phyloP scores from a whole-genome alignment of 2,329 filamentous ascomycete species.

The Neocucurbitaria cava region DNA sequence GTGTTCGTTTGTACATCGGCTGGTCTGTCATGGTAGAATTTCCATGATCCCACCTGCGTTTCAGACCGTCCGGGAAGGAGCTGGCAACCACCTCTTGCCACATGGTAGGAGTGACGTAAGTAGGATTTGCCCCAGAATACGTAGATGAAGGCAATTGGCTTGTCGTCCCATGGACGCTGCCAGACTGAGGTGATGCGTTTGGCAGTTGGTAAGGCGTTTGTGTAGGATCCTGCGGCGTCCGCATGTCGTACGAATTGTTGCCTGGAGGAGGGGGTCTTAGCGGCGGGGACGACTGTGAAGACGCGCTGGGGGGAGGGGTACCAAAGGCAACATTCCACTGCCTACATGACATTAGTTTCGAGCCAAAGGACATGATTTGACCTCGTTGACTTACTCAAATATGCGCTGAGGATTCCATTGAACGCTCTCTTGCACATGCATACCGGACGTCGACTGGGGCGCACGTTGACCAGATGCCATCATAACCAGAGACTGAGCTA shows the following conservation, averaged over 20 bases:
- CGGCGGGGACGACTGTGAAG: conserved; percentile 54
- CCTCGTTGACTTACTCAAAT: conserved; percentile 75
- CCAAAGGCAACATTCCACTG: conserved; percentile 97
- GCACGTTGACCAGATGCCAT: conserved; percentile 66
- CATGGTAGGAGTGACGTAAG: conserved; percentile 58
- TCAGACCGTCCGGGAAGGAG: conserved; percentile 50
- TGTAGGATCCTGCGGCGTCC: conserved; percentile 43
- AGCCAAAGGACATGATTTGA: neutral
- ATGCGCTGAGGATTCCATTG: conserved; percentile 87
- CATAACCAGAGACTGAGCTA: conserved; percentile 75
- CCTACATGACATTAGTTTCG: conserved; percentile 56
- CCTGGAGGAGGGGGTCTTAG: conserved; percentile 52
- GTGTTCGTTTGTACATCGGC: conserved; percentile 47
- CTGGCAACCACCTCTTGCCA: conserved; percentile 59
- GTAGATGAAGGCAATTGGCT: conserved; percentile 44
- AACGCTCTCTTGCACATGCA: conserved; percentile 68
- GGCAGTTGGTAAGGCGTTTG: conserved; percentile 44
- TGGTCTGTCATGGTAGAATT: conserved; percentile 43
- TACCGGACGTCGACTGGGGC: conserved; percentile 57
- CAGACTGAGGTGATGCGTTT: conserved; percentile 45
- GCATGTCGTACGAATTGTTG: conserved; percentile 45
- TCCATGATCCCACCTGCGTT: conserved; percentile 55
- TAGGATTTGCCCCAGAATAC: conserved; percentile 39
- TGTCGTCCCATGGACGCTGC: conserved; percentile 34
- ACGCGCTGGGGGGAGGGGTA: conserved; percentile 59